These are phyloP conservation scores for Closterium sp. DNA, from an alignment of 139 green algal species.

Conservation along the genomic window DNA sequence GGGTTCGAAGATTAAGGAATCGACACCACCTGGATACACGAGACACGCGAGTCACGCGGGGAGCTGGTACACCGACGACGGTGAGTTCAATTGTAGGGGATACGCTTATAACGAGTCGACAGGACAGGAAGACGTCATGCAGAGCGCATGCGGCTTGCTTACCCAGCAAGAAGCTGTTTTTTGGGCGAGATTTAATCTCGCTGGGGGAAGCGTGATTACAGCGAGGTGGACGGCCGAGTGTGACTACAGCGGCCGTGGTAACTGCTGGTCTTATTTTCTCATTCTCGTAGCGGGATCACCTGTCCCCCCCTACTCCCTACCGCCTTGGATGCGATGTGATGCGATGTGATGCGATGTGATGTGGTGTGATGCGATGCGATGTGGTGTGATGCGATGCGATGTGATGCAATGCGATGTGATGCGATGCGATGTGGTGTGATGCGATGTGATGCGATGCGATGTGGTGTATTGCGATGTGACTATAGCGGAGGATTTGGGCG, in stretches of 20 bases:
- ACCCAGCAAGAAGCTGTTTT: background rate
- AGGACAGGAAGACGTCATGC: background rate
- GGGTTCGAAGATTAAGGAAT: background rate
- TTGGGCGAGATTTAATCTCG: background rate
- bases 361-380: background rate
- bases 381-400: background rate
- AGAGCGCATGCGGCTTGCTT: background rate
- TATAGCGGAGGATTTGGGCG: conserved; percentile 14
- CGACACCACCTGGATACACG: background rate
- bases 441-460: background rate
- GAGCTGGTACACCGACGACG: conserved; percentile 29
- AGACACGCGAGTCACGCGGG: conserved; percentile 20
- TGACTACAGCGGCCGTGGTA: background rate
- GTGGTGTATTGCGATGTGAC: background rate
- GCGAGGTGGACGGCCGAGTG: background rate
- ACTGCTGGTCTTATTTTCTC: too few relatives aligned
- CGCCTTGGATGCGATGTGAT: too few relatives aligned
- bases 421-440: background rate
- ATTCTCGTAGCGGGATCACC: too few relatives aligned
- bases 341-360: too few relatives aligned
- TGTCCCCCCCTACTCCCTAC: too few relatives aligned
- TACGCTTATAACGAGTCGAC: background rate
- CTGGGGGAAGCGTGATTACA: background rate
- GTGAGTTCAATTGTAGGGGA: background rate
- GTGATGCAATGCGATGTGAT: background rate